Evolutionary conservation across 2,329 filamentous ascomycete genomes (phyloP).

Genomic region (Eutypella sp.): DNA sequence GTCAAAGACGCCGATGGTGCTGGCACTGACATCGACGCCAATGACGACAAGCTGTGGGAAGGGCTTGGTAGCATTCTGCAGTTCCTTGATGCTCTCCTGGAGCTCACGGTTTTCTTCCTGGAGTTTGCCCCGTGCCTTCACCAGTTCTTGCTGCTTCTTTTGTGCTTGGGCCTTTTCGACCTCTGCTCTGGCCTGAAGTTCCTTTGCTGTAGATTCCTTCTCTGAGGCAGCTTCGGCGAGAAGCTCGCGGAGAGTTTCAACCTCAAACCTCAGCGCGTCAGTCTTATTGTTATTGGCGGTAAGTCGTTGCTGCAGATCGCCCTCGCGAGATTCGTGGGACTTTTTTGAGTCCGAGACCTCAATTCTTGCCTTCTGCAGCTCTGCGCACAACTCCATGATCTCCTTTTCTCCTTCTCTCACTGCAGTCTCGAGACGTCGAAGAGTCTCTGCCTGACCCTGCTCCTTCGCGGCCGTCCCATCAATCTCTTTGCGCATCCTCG

Average conservation of each 20-base stretch:
- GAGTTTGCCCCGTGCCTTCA: conserved; percentile 1
- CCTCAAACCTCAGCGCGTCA: conserved; percentile 2
- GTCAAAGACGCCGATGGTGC: not conserved
- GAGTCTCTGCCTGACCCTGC: not conserved
- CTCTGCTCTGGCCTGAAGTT: not conserved
- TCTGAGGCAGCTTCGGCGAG: conserved; percentile 2
- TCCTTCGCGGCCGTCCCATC: conserved; percentile 1
- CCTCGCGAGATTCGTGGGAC: not conserved
- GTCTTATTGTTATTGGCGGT: not conserved
- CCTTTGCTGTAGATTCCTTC: conserved; percentile 3
- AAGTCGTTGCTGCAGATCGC: conserved; percentile 4
- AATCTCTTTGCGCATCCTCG: conserved; percentile 2
- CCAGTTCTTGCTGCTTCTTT: not conserved
- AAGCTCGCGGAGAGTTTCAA: not conserved
- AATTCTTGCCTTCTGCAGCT: not conserved
- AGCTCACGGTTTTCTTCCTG: conserved; percentile 2
- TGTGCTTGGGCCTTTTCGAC: too few relatives aligned
- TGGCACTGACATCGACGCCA: conserved; percentile 8
- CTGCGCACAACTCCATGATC: not conserved
- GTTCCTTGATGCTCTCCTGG: conserved; percentile 3
- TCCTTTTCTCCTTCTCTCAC: not conserved
- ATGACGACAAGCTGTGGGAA: conserved; percentile 7
- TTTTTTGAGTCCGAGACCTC: not conserved
- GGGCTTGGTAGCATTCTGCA: conserved; percentile 5
- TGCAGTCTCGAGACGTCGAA: not conserved